Evolutionary conservation across 2,329 filamentous ascomycete genomes (phyloP), one percentile per base, ranked within the genome.

Genomic region (Paecilomyces sp.): DNA sequence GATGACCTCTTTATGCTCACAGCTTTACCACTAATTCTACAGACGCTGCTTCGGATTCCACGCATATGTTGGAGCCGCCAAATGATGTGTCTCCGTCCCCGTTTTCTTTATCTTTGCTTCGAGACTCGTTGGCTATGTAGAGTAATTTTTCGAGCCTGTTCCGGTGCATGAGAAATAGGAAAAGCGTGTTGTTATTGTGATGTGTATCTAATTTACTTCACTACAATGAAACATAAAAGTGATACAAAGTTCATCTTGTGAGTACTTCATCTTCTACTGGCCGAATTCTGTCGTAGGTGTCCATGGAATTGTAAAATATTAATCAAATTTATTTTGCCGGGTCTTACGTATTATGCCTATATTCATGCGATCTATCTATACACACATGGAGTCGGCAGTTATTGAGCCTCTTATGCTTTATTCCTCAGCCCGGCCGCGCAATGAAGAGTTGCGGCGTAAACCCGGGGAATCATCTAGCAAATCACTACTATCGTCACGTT

Each of bases 1-100:
- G 65, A 60, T 47, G n/a, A 9, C n/a, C n/a, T 41, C 12, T 6
- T 47, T 47, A n/a, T n/a, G 15, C 15, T 22, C 36, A 22, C n/a
- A 9, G 36, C 2, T 47, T 41, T 18, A 47, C 8, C 7, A 18
- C 41, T 15, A 6, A n/a, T 18, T 15, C 41, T 15, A 22, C n/a
- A 15, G 8, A 33, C 41, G n/a, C 41, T 47, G 18, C 7, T 11
- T 47, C 41, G 9, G n/a, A 8, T 47, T 18, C n/a, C 41, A 47
- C 9, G 18, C 18, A 18, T 47, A 18, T 47, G n/a, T 47, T 47
- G 9, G n/a, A 47, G 41, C n/a, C 31, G 3, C 11, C 31, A 33
- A 33, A 7, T 9, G 31, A 33, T 33, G 8, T 33, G 31, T 33
- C 31, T 33, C 31, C 31, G 31, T 47, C 41, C 18, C 3, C 18